Evolutionary conservation across 2,329 filamentous ascomycete species (phyloP).

Genomic region (Rhexocercosporidium sp.): DNA sequence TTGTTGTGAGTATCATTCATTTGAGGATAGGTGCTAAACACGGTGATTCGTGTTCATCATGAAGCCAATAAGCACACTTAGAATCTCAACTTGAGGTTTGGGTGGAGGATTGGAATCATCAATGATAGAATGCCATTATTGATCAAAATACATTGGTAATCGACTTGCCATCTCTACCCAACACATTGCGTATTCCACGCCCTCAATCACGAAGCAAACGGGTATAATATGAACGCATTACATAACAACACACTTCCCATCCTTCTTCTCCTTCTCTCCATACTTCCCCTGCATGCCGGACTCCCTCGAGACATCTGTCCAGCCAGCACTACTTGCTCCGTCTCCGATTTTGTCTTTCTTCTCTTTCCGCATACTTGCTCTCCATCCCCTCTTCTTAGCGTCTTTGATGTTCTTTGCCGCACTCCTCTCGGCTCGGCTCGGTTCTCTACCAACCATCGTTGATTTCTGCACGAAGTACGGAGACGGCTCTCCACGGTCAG

Average conservation of each 20-base stretch:
- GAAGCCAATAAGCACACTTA: too few species aligned
- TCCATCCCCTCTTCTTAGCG: slow-evolving; percentile 63
- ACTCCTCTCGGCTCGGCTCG: slow-evolving; percentile 63
- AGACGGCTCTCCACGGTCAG: slow-evolving; percentile 35
- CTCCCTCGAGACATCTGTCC: slow-evolving; percentile 54
- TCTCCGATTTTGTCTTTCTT: slow-evolving; percentile 51
- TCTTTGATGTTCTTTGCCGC: slow-evolving; percentile 67
- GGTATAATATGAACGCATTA: slow-evolving; percentile 40
- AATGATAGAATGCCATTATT: not conserved
- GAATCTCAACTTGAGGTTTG: not conserved
- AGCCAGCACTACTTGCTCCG: slow-evolving; percentile 52
- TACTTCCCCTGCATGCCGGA: slow-evolving; percentile 15
- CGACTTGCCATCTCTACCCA: too few species aligned
- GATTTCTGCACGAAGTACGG: slow-evolving; percentile 30
- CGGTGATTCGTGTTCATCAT: too few species aligned
- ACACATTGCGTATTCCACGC: not conserved
- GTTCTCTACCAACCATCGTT: slow-evolving; percentile 38
- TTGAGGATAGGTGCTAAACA: too few species aligned
- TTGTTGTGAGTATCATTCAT: too few species aligned
- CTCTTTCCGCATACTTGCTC: slow-evolving; percentile 42
- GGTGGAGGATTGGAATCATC: not conserved
- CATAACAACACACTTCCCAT: slow-evolving; percentile 60
- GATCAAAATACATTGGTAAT: not conserved
- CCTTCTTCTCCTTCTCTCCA: slow-evolving; percentile 38
- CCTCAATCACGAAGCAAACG: not conserved